Conservation (phyloP, 2,329 filamentous ascomycete genomes). For the Paraphoma sp. region DNA sequence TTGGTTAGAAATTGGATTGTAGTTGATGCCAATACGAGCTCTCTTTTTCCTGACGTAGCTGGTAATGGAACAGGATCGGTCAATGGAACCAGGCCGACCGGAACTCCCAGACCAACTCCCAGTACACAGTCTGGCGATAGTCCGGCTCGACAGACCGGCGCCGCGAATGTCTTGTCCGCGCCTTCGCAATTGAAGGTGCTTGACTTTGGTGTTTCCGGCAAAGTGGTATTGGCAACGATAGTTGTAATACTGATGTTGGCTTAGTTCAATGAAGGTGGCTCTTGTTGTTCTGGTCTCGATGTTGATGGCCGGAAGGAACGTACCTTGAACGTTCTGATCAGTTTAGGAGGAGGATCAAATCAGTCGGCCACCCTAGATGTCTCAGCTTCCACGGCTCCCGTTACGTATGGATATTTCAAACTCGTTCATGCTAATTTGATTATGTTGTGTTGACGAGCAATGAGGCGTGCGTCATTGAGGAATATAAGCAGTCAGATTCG, state of each 20-base stretch:
- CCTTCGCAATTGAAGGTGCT: not conserved
- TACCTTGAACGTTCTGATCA: no score
- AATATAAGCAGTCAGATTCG: no score
- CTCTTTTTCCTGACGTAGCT: conserved; percentile 35
- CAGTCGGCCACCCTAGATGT: no score
- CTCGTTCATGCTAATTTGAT: no score
- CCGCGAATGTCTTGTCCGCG: not conserved
- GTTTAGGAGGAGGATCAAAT: no score
- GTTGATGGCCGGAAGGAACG: no score
- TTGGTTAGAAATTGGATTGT: conserved; percentile 44
- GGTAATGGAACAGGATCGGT: conserved; percentile 17
- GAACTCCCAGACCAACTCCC: not conserved
- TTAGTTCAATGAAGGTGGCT: not conserved
- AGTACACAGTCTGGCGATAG: not conserved
- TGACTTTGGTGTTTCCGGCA: not conserved
- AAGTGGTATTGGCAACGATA: not conserved
- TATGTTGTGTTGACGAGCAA: no score
- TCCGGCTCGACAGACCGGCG: not conserved
- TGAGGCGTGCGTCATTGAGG: no score
- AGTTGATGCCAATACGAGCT: conserved; percentile 40
- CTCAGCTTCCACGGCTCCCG: no score
- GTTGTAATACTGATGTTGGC: not conserved
- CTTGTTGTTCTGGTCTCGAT: not conserved
- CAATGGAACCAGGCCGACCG: not conserved
- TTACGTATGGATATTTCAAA: no score